Percentiles rank a stretch among this genome's conserved stretches.
These are phyloP conservation scores for Tricholoma hemisulphureum DNA, from an alignment of 768 basidiomycete species.

Conservation along the genomic window DNA sequence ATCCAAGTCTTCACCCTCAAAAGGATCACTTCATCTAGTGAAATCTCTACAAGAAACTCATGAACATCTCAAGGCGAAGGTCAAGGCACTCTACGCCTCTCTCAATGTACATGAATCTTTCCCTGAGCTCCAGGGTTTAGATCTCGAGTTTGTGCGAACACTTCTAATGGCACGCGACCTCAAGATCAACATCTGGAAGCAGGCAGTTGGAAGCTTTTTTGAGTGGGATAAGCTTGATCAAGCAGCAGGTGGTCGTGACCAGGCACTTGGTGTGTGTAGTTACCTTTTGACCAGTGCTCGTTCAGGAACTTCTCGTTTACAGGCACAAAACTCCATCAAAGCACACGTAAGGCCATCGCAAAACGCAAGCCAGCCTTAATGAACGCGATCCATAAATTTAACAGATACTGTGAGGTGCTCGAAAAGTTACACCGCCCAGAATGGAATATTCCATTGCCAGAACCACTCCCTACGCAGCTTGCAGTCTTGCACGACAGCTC, in stretches of 20 bases:
- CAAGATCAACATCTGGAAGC: constrained; percentile 36
- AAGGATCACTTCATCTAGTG: constrained; percentile 9
- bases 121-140: constrained; percentile 29
- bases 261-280: constrained; percentile 39
- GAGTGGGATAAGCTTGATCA: constrained; percentile 36
- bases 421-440: constrained; percentile 15
- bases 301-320: no score
- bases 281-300: no score
- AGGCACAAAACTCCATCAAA: constrained; percentile 36
- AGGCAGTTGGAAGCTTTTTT: constrained; percentile 32
- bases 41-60: constrained; percentile 19
- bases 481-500: constrained; percentile 20
- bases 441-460: constrained; percentile 32
- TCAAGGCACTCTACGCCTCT: constrained; percentile 32
- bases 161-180: constrained; percentile 35
- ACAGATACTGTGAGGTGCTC: constrained; percentile 24
- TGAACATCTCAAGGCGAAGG: constrained; percentile 14
- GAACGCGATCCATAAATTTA: constrained; percentile 28
- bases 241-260: constrained; percentile 28
- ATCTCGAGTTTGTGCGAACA: constrained; percentile 24
- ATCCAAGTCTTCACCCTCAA: not conserved
- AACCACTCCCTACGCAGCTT: constrained; percentile 30
- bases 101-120: constrained; percentile 31
- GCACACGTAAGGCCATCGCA: constrained; percentile 28
- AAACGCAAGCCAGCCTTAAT: constrained; percentile 30